Percentiles rank a stretch among this genome's conserved stretches.
These are phyloP conservation scores for Silene conica DNA, from an alignment of 148 eudicot species.

Conservation along the genomic window DNA sequence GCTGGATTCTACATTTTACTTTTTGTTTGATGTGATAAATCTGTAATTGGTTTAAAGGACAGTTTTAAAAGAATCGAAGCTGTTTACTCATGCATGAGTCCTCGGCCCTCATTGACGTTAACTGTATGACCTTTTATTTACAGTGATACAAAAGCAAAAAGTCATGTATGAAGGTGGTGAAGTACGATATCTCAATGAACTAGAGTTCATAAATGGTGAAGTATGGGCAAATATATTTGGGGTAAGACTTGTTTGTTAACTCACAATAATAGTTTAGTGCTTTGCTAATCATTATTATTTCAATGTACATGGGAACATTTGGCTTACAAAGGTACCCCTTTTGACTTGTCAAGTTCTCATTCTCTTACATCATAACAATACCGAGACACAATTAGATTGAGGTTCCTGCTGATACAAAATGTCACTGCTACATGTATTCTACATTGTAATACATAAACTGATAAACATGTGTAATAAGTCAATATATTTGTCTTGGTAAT, in stretches of 20 bases:
- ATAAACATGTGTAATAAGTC: too few relatives aligned
- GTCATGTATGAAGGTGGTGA: constrained; percentile 60
- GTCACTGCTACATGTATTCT: too few relatives aligned
- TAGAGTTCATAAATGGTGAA: constrained; percentile 86
- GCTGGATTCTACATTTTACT: not conserved
- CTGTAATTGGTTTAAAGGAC: not conserved
- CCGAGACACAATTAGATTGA: too few relatives aligned
- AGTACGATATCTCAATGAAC: constrained; percentile 73
- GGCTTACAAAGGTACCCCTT: not conserved
- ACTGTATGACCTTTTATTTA: constrained; percentile 20
- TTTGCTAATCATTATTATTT: not conserved
- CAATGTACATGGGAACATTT: not conserved
- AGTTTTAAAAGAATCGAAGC: not conserved
- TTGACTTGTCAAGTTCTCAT: not conserved
- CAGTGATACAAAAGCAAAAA: constrained; percentile 52
- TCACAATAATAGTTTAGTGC: not conserved
- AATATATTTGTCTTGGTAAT: too few relatives aligned
- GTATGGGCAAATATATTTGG: constrained; percentile 92
- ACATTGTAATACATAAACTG: too few relatives aligned
- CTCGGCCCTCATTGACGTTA: not conserved
- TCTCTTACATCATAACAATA: too few relatives aligned
- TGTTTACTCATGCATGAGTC: not conserved
- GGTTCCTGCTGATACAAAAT: too few relatives aligned
- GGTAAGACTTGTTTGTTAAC: constrained; percentile 33
- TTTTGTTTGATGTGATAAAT: not conserved